Evolutionary conservation across 345 rosid species (phyloP).

Genomic region (rapeseed (Brassica napus)): DNA sequence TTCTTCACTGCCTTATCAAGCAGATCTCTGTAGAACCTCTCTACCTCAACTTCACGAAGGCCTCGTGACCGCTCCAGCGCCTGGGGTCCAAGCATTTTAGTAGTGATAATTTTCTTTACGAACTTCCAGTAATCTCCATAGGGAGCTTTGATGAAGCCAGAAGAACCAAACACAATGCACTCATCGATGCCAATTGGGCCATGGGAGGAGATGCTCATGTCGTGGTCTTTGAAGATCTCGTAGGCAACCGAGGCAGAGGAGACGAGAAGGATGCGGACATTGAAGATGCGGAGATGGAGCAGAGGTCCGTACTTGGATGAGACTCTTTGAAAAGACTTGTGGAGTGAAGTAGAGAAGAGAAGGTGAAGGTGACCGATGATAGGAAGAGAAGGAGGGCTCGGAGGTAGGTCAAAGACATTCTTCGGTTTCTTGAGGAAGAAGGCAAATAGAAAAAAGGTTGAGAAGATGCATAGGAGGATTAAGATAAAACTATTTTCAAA

Average conservation of each 20-base stretch:
- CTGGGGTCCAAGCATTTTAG: not conserved
- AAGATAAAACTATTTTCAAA: not conserved
- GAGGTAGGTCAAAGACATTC: not conserved
- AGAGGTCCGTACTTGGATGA: conserved; percentile 15
- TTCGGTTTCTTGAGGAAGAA: conserved; percentile 20
- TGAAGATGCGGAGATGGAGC: conserved; percentile 17
- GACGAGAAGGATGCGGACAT: not conserved
- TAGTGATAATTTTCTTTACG: conserved; percentile 38
- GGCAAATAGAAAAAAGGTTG: not conserved
- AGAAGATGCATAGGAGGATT: not conserved
- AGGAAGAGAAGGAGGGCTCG: conserved; percentile 17
- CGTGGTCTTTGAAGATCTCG: conserved; percentile 25
- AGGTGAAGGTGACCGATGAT: conserved; percentile 12
- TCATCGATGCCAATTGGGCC: conserved; percentile 2
- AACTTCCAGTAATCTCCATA: conserved; percentile 27
- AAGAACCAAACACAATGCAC: conserved; percentile 5
- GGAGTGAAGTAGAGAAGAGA: not conserved
- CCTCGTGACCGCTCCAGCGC: not conserved
- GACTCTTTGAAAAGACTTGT: not conserved
- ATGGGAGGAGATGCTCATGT: conserved; percentile 7
- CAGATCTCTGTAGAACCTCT: not conserved
- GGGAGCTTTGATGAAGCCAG: conserved; percentile 28
- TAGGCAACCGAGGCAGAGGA: conserved; percentile 17
- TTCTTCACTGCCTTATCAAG: not conserved
- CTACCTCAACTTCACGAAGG: not conserved